A percentile compares a stretch with the other conserved stretches of the same genome.
These are phyloP conservation scores for Talaromyces pinophilus DNA, from an alignment of 2,329 filamentous ascomycete genomes.

Conservation along the genomic window DNA sequence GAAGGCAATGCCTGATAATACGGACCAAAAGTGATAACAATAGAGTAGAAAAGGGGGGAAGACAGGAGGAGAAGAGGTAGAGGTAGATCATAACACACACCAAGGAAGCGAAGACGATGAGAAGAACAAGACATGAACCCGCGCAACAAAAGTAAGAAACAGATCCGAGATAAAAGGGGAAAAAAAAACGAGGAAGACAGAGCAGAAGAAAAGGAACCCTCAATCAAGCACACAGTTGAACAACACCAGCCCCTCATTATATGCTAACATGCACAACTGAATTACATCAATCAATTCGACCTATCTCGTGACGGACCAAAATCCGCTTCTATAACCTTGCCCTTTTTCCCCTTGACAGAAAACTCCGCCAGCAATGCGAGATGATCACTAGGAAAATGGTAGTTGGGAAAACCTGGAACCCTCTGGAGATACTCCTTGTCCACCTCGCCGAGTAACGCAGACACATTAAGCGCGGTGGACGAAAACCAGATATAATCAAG, in stretches of 20 bases:
- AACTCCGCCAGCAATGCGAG: slow-evolving; percentile 88
- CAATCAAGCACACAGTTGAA: slow-evolving; percentile 28
- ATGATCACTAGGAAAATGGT: slow-evolving; percentile 92
- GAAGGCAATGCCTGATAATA: slow-evolving; percentile 13
- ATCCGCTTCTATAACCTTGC: slow-evolving; percentile 67
- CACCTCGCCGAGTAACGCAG: slow-evolving; percentile 80
- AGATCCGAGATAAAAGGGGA: slow-evolving; percentile 43
- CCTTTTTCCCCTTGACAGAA: slow-evolving; percentile 82
- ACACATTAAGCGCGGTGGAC: slow-evolving; percentile 81
- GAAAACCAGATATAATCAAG: slow-evolving; percentile 99
- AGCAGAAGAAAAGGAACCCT: slow-evolving; percentile 38
- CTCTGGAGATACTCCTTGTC: slow-evolving; percentile 81
- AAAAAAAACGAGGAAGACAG: slow-evolving; percentile 24
- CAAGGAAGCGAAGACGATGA: slow-evolving; percentile 27
- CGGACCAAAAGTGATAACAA: slow-evolving; percentile 17
- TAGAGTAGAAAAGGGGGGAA: neutral
- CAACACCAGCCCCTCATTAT: slow-evolving; percentile 42
- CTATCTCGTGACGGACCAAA: slow-evolving; percentile 55
- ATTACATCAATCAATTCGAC: slow-evolving; percentile 34
- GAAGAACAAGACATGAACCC: slow-evolving; percentile 6
- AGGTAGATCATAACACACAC: slow-evolving; percentile 26
- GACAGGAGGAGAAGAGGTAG: neutral
- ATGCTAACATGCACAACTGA: slow-evolving; percentile 37
- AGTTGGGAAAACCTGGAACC: slow-evolving; percentile 89
- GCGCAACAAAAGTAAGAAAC: slow-evolving; percentile 32